phyloP scores from a whole-genome alignment of 805 yeast species.

The Candida adriatica region DNA sequence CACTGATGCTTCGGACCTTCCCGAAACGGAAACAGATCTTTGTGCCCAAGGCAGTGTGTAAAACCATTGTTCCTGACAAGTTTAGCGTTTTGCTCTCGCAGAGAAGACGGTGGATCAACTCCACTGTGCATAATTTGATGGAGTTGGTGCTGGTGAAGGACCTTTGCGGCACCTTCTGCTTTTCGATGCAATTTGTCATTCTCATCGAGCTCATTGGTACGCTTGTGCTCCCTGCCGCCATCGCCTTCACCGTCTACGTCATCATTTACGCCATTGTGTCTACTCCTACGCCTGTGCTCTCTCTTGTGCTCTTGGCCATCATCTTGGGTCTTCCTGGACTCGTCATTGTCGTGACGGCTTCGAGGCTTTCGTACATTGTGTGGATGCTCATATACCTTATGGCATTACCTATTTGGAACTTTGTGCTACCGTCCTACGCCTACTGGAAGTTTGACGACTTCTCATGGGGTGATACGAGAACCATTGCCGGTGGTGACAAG shows the following conservation, averaged over 20 bases:
- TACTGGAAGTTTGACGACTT: constrained; percentile 96
- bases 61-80: constrained; percentile 81
- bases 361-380: constrained; percentile 59
- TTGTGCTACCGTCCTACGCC: constrained; percentile 78
- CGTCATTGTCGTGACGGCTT: constrained; percentile 73
- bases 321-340: constrained; percentile 84
- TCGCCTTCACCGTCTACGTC: constrained; percentile 76
- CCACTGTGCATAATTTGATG: constrained; percentile 88
- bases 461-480: constrained; percentile 93
- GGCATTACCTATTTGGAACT: constrained; percentile 93
- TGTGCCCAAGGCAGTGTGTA: constrained; percentile 87
- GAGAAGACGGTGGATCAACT: constrained; percentile 95
- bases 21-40: constrained; percentile 85
- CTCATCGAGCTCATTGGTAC: constrained; percentile 83
- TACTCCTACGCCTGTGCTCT: constrained; percentile 68
- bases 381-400: constrained; percentile 75
- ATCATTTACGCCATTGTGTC: constrained; percentile 63
- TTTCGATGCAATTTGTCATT: constrained; percentile 91
- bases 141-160: constrained; percentile 80
- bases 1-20: constrained; percentile 81
- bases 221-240: constrained; percentile 81
- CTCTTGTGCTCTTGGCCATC: constrained; percentile 68
- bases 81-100: constrained; percentile 80
- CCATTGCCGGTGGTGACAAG: constrained; percentile 64
- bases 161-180: constrained; percentile 89